Base-by-base conservation (phyloP, 208 protist species). In the Balamuthia mandrillaris region DNA sequence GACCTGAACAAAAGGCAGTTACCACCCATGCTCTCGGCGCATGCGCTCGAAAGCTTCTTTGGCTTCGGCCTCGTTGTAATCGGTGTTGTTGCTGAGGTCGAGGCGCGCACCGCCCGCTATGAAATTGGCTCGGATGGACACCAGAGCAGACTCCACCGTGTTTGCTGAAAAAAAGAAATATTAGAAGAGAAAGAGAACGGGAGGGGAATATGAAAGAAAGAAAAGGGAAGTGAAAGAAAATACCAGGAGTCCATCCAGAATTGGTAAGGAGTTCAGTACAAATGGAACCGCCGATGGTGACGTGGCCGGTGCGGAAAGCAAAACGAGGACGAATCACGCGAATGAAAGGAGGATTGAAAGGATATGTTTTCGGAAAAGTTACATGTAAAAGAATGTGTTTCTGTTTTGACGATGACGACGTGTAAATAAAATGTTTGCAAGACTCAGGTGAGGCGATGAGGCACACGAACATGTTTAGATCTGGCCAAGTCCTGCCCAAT, bases 201-300 rank as follows among this genome's bases (percentile, higher is more conserved):
- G n/a, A n/a, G n/a, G 77, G 27, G 35, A 33, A 24, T 45, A 27
- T 21, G 21, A 29, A 51, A 37, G 9, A 2, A 6, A 42, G 6
- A 33, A 18, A 75, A 33, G 10, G 18, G 0, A 41, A 21, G 18
- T 52, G 12, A 52, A 2, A 12, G 29, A 52, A 68, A 66, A 56
- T 35, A 82, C 70, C 56, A n/a, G 91, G 88, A n/a, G 18, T 85
- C 91, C 91, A 94, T 1, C 91, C 91, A 58, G 41, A 58, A 21
- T 9, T 68, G 24, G 91, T 94, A 18, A 94, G 83, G 41, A 94
- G 56, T 61, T 94, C 85, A 60, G 86, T 90, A 65, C 91, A 94
- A 54, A 94, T 94, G 56, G 66, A 86, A 5, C 91, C 91, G 29
- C 91, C 91, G 60, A 94, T 72, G 2, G 91, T 94, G 16, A 94